phyloP scores from a whole-genome alignment of 495 filamentous ascomycete species.

The Aspergillus homomorphus region DNA sequence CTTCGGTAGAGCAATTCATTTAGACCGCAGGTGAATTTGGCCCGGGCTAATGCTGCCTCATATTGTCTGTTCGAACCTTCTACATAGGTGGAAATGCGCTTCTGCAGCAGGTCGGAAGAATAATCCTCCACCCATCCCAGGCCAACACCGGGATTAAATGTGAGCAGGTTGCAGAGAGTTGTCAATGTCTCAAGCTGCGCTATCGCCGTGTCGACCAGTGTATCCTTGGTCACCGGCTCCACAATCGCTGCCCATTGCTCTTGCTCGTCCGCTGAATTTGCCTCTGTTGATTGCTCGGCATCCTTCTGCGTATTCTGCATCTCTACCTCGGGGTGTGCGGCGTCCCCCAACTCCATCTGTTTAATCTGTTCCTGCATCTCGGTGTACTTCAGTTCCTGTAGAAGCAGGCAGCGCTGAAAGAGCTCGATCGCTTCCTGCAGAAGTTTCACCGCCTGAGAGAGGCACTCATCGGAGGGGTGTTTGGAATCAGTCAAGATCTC shows the following conservation, averaged over 20 bases:
- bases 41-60: constrained; percentile 52
- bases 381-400: constrained; percentile 56
- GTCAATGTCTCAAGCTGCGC: constrained; percentile 60
- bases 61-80: constrained; percentile 42
- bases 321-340: constrained; percentile 20
- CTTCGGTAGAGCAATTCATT: constrained; percentile 55
- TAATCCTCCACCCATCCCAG: constrained; percentile 56
- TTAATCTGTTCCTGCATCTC: constrained; percentile 48
- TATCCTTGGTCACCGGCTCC: constrained; percentile 58
- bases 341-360: constrained; percentile 38
- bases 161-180: constrained; percentile 52
- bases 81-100: constrained; percentile 48
- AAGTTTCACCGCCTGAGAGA: constrained; percentile 40
- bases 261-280: constrained; percentile 34
- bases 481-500: constrained; percentile 54
- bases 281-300: constrained; percentile 8
- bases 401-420: constrained; percentile 58
- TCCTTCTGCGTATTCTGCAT: constrained; percentile 18
- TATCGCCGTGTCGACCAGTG: constrained; percentile 61
- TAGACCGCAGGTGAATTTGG: constrained; percentile 51
- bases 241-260: constrained; percentile 61
- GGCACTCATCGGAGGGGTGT: constrained; percentile 37
- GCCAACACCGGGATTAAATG: constrained; percentile 33
- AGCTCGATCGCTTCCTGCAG: constrained; percentile 61
- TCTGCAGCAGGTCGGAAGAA: constrained; percentile 43